Base-by-base conservation (phyloP, 2,329 filamentous ascomycete species). In the Leptodontidium sp. region DNA sequence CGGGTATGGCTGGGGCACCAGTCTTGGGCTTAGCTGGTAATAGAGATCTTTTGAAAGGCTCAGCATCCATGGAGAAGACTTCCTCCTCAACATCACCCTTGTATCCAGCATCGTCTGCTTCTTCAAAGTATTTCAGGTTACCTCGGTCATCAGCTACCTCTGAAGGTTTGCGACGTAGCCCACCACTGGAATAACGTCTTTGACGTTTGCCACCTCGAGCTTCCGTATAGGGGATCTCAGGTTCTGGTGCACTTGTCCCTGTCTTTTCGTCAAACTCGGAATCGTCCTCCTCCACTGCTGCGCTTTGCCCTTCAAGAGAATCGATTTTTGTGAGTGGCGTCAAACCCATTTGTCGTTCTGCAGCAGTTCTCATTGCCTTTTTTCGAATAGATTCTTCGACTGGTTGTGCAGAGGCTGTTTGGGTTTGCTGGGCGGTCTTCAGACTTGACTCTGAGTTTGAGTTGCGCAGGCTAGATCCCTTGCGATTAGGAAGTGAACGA, bases 61-160 rank as follows among this genome's bases (percentile, higher is more conserved):
- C 77, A 5, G 73, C 85, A 74, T 92, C 90, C 88, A 92, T 92
- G 1, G 85, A 77, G 74, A 93, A 92, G 7, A 92, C 87, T 61
- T 90, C 88, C 71, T 91, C 88, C 75, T 91, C 89, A 71, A 89
- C 88, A 72, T 93, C 91, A 70, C 91, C 91, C 73, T 89, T 89
- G 79, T 95, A 94, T 1, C 89, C 92, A 52, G 90, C 89, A 76
- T 97, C 95, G 26, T 94, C 93, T 35, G 95, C 93, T 74, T 97
- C 93, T 76, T 97, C 94, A 75, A 92, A 94, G 74, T 94, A 97
- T 78, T 97, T 90, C n/a, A 98, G 84, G 71, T 92, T 87, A n/a
- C 93, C 91, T 64, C 91, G 85, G 11, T 87, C 85, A 14, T 90
- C 87, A 21, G 86, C 86, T 7, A 97, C 91, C 71, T 93, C 92